Base-by-base conservation (phyloP, 805 yeast species). In the Saturnispora serradocipensis region DNA sequence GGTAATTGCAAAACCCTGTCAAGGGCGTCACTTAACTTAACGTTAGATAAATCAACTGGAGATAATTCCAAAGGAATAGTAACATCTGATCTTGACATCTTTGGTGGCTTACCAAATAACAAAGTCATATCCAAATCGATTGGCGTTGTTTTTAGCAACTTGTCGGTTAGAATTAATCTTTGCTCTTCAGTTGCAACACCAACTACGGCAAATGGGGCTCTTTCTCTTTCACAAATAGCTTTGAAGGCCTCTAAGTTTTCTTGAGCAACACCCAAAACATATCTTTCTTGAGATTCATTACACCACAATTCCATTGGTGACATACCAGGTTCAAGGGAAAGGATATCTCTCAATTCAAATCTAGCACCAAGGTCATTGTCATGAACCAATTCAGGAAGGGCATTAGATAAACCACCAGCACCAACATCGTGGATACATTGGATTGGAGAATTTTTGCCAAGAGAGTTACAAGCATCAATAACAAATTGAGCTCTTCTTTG, bases 291-390 rank as follows among this genome's bases (percentile, higher is more conserved):
- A 2, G 98, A 93, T 72, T 93, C 99, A 62, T 95, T 91, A 79
- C 99, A 93, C 99, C 99, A 93, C 57, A 93, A 88, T 73, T 93
- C 99, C 96, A 93, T 88, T 51, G 99, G 98, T 5, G 98, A 91
- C 97, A 93, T 88, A 53, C 97, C 95, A 46, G 96, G 95, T 69
- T 93, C 99, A 58, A 89, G 77, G 36, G 89, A 84, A 52, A 95
- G 79, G 52, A 93, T 84, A 51, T 90, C 86, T 70, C 99, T 82
- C 58, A 93, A 76, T 69, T 93, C 97, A 57, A 93, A 93, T 57
- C 67, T 76, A 28, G 97, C 99, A 67, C 99, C 99, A 56, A 93
- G 77, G 58, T 86, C 93, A 67, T 93, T 93, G 68, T 93, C 99
- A 65, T 93, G 97, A 25, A 93, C 99, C 58, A 93, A 77, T 72